Evolutionary conservation across 495 filamentous ascomycete species (phyloP).

Genomic region (Podospora didyma): DNA sequence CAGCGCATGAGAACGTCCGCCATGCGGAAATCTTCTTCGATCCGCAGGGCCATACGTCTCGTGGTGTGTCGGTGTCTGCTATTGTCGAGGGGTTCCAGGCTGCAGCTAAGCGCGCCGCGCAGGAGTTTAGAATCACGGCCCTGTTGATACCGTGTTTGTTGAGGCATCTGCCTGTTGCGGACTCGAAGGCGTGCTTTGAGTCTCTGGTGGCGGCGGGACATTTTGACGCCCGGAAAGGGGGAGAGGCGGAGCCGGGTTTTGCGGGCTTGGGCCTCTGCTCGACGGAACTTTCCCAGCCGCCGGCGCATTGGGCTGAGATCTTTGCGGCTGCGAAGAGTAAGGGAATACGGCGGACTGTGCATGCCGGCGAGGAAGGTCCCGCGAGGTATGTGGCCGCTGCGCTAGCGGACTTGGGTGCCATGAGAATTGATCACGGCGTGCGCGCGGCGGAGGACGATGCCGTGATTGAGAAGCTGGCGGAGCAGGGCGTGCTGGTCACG

Average conservation of each 20-base stretch:
- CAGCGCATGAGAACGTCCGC: conserved; percentile 56
- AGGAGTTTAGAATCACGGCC: conserved; percentile 59
- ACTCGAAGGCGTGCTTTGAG: conserved; percentile 47
- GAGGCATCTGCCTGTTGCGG: conserved; percentile 58
- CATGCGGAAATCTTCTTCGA: conserved; percentile 82
- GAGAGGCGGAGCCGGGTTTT: too few species aligned
- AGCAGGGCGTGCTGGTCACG: conserved; percentile 55
- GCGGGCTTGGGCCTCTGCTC: conserved; percentile 66
- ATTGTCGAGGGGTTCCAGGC: conserved; percentile 56
- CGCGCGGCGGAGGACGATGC: conserved; percentile 53
- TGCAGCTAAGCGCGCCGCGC: conserved; percentile 57
- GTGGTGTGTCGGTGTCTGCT: conserved; percentile 57
- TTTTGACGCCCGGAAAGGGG: conserved; percentile 27
- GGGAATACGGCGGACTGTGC: conserved; percentile 59
- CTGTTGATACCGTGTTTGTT: conserved; percentile 67
- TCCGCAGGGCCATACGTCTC: conserved; percentile 66
- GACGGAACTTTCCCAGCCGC: conserved; percentile 60
- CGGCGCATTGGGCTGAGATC: conserved; percentile 57
- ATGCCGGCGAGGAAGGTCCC: conserved; percentile 75
- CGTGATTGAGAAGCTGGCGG: conserved; percentile 55
- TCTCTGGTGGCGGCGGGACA: conserved; percentile 44
- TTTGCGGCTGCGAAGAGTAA: conserved; percentile 48
- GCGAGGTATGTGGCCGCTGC: conserved; percentile 61
- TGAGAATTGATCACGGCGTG: conserved; percentile 72
- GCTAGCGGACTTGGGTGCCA: conserved; percentile 51